Evolutionary conservation across 306 rosid genomes (phyloP), one percentile per base, ranked within the genome.

Genomic region (Astragalus glycyphyllos): DNA sequence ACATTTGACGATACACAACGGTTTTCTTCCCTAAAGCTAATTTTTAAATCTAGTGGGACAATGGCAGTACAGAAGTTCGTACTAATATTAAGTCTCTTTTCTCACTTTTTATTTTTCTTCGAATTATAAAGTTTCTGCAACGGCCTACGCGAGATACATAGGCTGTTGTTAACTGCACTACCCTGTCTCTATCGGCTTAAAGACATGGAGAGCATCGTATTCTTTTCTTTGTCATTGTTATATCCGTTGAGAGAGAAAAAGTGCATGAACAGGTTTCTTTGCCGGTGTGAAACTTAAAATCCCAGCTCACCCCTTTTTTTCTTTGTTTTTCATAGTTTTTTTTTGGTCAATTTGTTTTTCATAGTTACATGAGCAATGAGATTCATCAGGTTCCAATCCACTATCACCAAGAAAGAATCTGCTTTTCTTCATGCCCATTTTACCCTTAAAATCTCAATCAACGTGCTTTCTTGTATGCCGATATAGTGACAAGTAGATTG

Each of bases 151-250:
- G 29, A 23, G 13, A 48, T 4, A n/a, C 42, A 29, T 16, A 15
- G 0, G 20, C 2, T 72, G 11, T 65, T 8, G 35, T 58, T 11
- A 75, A 60, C 54, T 62, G 53, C 51, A 58, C 16, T 20, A 20
- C 51, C 47, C 10, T 2, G 31, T 26, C 31, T 50, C 58, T 65
- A 11, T n/a, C 8, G 44, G 46, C 64, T 37, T 29, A 15, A 34
- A 32, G 50, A 11, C 66, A 47, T 64, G 68, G 11, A 35, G 31
- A 38, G n/a, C n/a, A 11, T 47, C 51, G 38, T 59, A 59, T 57
- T 47, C 51, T 47, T 59, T 67, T 57, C 79, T 73, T 73, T 74
- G 54, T 15, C 65, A 60, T 74, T 75, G 54, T 79, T 75, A 61
- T 79, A 54, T 23, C 80, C 72, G 80, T 74, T 79, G 26, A 66